phyloP scores from a whole-genome alignment of 257 asterid species.

The Gardenia jasminoides region DNA sequence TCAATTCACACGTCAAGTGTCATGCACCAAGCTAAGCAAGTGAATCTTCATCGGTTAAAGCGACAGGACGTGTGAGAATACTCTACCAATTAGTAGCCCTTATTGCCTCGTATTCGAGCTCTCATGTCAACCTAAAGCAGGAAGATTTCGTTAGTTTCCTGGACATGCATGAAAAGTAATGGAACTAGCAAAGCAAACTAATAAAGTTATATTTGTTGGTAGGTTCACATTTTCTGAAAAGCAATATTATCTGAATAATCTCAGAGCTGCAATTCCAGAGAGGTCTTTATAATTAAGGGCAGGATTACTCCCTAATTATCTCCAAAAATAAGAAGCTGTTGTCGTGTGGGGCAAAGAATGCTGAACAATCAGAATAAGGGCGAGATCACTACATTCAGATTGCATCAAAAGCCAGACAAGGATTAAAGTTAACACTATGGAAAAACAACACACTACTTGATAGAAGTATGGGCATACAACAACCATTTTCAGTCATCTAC shows the following conservation, averaged over 20 bases:
- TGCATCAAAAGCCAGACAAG: background rate
- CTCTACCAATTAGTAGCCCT: constrained; percentile 56
- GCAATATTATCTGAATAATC: background rate
- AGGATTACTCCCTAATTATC: background rate
- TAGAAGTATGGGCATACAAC: background rate
- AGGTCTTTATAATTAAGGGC: background rate
- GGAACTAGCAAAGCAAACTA: background rate
- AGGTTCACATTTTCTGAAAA: background rate
- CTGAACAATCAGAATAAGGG: background rate
- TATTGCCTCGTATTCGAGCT: constrained; percentile 94
- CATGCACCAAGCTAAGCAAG: constrained; percentile 4
- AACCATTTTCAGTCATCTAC: background rate
- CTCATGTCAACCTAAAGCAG: constrained; percentile 81
- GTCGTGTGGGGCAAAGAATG: background rate
- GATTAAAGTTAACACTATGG: background rate
- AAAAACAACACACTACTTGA: background rate
- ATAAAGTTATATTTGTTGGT: background rate
- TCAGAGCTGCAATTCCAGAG: background rate
- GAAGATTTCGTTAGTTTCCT: constrained; percentile 8
- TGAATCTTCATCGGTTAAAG: background rate
- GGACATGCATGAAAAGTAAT: background rate
- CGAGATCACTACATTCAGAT: background rate
- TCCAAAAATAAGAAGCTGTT: background rate
- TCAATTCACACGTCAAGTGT: constrained; percentile 17
- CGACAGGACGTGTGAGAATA: background rate